Evolutionary conservation across 2,329 filamentous ascomycete genomes (phyloP), one percentile per base, ranked within the genome.

Genomic region (Aaosphaeria arxii): DNA sequence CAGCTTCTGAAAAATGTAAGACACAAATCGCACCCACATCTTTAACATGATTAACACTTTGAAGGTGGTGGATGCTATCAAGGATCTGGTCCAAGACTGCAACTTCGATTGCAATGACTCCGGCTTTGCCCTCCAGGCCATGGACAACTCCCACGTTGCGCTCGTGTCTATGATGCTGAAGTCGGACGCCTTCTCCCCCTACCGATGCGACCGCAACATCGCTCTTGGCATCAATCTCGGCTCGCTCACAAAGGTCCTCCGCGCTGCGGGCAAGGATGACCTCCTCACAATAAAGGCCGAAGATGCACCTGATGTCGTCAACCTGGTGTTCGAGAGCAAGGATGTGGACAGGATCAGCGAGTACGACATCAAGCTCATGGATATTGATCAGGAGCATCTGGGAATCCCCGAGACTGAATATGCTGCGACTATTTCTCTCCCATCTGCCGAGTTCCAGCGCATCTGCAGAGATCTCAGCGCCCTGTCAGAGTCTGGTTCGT

Each of bases 31-130:
- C 30, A 48, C 35, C 41, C 42, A 11, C 39, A 13, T 13, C 31
- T 35, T 35, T 28, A 11, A 32, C 24, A 30, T 5, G 42, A 28
- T 69, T 48, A 56, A 46, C 40, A 5, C n/a, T 41, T 17, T 43
- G 13, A 59, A 96, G 91, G 89, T 97, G 55, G 91, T 99, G 66
- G 95, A 99, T 72, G 90, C 95, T 63, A 96, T 99, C 85, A 97
- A 96, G 77, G 94, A 99, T 67, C 85, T 99, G 44, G 94, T 99
- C 46, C 94, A 97, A 76, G 94, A 99, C 78, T 99, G 94, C 86
- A 99, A 99, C 78, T 99, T 99, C 78, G 94, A 99, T 82, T 99
- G 95, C 87, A 99, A 97, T 87, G 95, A 99, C 81, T 92, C 90
- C 47, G 94, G 94, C 54, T 94, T 99, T 67, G 91, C 92, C 44